These are phyloP conservation scores for Ganoderma resinaceum DNA, from an alignment of 1,284 basidiomycete species.

Conservation along the genomic window DNA sequence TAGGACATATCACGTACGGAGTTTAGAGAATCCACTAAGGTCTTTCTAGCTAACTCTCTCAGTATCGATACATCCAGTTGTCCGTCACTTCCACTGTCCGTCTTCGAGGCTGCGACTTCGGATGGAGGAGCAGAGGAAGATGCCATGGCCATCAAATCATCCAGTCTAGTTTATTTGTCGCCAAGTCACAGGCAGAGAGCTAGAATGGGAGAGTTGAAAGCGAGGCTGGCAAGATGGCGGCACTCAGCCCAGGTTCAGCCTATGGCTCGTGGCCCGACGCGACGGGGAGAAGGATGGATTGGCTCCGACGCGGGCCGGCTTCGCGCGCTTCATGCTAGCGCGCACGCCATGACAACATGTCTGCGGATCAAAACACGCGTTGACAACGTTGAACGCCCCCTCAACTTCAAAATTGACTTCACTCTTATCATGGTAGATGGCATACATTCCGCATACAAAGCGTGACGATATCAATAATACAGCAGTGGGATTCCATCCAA, in stretches of 20 bases:
- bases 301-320: neutral
- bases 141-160: slow-evolving; percentile 30
- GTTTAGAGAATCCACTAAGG: slow-evolving; percentile 83
- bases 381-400: no score
- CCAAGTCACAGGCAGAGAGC: neutral
- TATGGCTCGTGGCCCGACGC: neutral
- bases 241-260: no score
- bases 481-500: no score
- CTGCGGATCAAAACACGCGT: no score
- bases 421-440: no score
- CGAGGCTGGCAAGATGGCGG: neutral
- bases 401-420: no score
- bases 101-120: slow-evolving; percentile 35
- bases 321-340: neutral
- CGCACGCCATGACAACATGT: no score
- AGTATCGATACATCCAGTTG: slow-evolving; percentile 73
- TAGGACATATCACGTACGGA: slow-evolving; percentile 56
- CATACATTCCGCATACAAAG: no score
- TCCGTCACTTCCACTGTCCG: slow-evolving; percentile 43
- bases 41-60: slow-evolving; percentile 79
- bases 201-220: neutral
- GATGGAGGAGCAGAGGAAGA: slow-evolving; percentile 36
- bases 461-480: no score
- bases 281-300: no score
- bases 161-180: neutral